These are phyloP conservation scores for Colletotrichum orbiculare DNA, from an alignment of 2,329 filamentous ascomycete species.

Conservation along the genomic window DNA sequence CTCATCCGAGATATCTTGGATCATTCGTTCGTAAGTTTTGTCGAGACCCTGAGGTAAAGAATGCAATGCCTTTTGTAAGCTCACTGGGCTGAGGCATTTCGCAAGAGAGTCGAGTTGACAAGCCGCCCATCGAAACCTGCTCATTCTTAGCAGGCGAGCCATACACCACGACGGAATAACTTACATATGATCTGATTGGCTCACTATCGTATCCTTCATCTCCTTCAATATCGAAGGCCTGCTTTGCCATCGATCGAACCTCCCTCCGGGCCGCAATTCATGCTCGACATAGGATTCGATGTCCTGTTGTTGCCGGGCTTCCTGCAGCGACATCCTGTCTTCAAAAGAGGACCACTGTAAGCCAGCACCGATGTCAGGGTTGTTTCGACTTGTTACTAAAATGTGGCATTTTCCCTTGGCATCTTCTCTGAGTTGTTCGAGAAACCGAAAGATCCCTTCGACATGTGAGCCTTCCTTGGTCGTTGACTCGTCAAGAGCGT, in stretches of 20 bases:
- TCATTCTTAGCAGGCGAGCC: neutral
- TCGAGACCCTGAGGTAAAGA: neutral
- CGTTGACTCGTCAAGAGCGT: conserved; percentile 2
- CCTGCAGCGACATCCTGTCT: neutral
- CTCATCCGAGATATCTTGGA: neutral
- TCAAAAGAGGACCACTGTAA: neutral
- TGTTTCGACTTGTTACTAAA: neutral
- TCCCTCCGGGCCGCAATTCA: neutral
- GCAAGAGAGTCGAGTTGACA: neutral
- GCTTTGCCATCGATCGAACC: neutral
- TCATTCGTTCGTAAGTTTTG: neutral
- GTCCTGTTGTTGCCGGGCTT: neutral
- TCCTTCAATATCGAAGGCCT: neutral
- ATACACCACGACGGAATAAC: neutral
- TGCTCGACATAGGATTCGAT: neutral
- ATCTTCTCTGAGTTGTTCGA: neutral
- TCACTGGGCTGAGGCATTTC: neutral
- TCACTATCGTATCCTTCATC: neutral
- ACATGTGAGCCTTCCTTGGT: neutral
- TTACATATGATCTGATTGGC: neutral
- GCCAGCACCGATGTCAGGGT: neutral
- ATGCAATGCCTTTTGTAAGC: neutral
- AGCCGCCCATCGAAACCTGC: neutral
- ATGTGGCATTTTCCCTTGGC: neutral
- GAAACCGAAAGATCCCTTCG: neutral